Base-by-base conservation (phyloP, 2,329 filamentous ascomycete species). In the Monosporascus sp. region DNA sequence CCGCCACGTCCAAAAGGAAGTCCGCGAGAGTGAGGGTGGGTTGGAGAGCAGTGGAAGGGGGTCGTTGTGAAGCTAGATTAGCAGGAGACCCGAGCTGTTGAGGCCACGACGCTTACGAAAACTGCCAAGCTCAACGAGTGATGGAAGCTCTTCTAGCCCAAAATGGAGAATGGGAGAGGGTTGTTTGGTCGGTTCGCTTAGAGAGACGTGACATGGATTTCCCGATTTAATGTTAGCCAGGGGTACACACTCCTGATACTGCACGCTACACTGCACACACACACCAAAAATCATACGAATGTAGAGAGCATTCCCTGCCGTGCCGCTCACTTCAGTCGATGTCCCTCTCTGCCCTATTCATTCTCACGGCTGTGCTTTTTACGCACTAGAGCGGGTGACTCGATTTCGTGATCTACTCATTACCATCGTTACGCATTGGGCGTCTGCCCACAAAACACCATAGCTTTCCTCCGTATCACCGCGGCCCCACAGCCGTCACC, bases 181-280 rank as follows among this genome's bases (percentile, higher is more conserved):
- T 54, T 57, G 58, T 54, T 57, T 64, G 60, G 63, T 63, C 64
- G 61, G 59, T 60, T 63, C 59, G 56, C 52, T 59, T 61, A 57
- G 60, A 64, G 63, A 59, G 64, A 59, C 63, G 62, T 56, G 61
- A 64, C 63, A 62, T 60, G 60, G 63, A 63, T 59, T 66, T 64
- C 61, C 65, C 59, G 63, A 64, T 64, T 63, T 65, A 64, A 66
- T 68, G 65, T 65, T 64, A 61, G 64, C 63, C 61, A 63, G 63
- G 61, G 62, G 57, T 61, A 64, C 64, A 67, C 60, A 64, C 61
- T 62, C 5, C 31, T 34, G 31, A 34, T 34, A 3, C 31, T 14
- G 31, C 31, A 34, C 40, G 14, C 22, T 43, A 24, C 40, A 20
- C 20, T 16, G 40, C n/a, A 43, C 5, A 43, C n/a, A 17, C 37